These are phyloP conservation scores for Ogataea nakhonphanomensis DNA, from an alignment of 805 yeast species.

Conservation along the genomic window DNA sequence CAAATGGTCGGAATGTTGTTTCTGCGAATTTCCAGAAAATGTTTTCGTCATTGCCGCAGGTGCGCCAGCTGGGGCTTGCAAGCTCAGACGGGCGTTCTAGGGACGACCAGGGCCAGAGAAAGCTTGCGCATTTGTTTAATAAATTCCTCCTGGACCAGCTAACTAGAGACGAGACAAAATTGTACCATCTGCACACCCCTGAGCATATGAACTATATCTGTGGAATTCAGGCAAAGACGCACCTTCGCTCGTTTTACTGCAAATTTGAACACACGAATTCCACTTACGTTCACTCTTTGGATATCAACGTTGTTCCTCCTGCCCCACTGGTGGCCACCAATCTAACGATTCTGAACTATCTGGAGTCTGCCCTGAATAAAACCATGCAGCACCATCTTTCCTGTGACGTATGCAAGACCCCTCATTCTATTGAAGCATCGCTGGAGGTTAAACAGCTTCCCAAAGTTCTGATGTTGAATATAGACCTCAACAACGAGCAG, in stretches of 20 bases:
- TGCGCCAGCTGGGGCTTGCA: constrained; percentile 49
- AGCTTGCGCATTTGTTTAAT: constrained; percentile 51
- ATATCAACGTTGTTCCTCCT: constrained; percentile 36
- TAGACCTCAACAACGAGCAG: constrained; percentile 53
- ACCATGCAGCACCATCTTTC: constrained; percentile 45
- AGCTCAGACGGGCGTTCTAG: constrained; percentile 46
- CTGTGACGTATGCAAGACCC: constrained; percentile 50
- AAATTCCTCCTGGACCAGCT: constrained; percentile 54
- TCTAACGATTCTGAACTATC: constrained; percentile 48
- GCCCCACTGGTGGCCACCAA: constrained; percentile 31
- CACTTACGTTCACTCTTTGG: constrained; percentile 40
- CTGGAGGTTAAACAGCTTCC: constrained; percentile 56
- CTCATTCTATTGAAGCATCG: constrained; percentile 53
- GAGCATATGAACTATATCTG: constrained; percentile 30
- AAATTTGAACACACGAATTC: constrained; percentile 34
- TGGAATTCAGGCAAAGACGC: constrained; percentile 43
- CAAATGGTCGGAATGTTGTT: constrained; percentile 73
- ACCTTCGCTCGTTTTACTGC: constrained; percentile 40
- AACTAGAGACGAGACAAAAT: constrained; percentile 44
- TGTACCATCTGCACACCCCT: constrained; percentile 23
- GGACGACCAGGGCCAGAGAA: constrained; percentile 43
- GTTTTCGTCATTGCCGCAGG: constrained; percentile 47
- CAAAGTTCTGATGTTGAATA: constrained; percentile 58
- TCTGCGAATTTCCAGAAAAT: constrained; percentile 73
- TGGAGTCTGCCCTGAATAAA: constrained; percentile 60